Evolutionary conservation across 306 rosid species (phyloP).

Genomic region (Cucurbita argyrosperma): DNA sequence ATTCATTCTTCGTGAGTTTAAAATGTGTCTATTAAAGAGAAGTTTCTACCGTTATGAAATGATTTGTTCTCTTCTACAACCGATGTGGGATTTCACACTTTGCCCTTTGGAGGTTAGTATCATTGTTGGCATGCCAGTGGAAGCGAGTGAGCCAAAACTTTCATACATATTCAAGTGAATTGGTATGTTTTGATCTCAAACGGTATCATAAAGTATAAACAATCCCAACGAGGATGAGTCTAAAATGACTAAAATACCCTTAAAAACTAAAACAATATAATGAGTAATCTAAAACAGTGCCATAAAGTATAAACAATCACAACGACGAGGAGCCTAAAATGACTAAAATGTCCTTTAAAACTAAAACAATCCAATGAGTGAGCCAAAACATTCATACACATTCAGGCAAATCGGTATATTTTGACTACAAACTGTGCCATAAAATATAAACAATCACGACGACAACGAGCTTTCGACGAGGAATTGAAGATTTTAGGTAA

Average conservation of each 20-base stretch:
- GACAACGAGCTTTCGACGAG: neutral
- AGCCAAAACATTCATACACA: neutral
- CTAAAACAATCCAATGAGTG: neutral
- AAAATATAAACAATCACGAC: no score
- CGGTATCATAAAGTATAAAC: neutral
- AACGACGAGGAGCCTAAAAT: no score
- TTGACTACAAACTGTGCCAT: neutral
- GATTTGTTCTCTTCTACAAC: neutral
- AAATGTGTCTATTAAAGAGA: no score
- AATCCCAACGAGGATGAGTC: neutral
- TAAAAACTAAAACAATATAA: neutral
- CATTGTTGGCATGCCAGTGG: no score
- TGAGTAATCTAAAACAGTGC: neutral
- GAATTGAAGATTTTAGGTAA: neutral
- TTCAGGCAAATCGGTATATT: neutral
- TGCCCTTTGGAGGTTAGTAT: neutral
- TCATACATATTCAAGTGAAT: neutral
- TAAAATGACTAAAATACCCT: neutral
- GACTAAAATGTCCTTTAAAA: neutral
- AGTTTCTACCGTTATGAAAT: slow-evolving; percentile 34
- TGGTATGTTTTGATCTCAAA: neutral
- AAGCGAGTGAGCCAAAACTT: neutral
- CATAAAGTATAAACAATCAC: no score
- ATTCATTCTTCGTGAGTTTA: no score
- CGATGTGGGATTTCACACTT: no score